Percentiles rank a stretch among this genome's conserved stretches.
Evolutionary conservation across 805 yeast genomes (phyloP).

Genomic region (Groenewaldozyma salmanticensis): DNA sequence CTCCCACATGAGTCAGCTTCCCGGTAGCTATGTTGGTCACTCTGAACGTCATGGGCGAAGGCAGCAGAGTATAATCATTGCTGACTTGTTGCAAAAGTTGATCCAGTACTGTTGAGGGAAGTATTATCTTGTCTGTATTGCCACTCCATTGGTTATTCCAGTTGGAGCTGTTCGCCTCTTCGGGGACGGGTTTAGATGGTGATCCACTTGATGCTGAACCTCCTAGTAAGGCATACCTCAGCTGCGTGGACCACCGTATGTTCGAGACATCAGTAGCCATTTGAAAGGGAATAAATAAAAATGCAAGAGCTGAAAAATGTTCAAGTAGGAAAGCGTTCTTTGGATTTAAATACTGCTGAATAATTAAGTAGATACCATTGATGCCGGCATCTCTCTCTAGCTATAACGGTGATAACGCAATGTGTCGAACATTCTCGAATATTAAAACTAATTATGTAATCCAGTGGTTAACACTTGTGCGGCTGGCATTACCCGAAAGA

Average conservation of each 20-base stretch:
- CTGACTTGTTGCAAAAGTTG: conserved; percentile 20
- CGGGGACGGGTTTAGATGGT: neutral
- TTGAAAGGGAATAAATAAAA: too few relatives aligned
- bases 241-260: conserved; percentile 4
- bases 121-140: conserved; percentile 25
- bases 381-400: too few relatives aligned
- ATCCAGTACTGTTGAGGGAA: conserved; percentile 26
- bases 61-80: conserved; percentile 8
- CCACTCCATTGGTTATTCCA: neutral
- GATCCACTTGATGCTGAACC: neutral
- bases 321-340: too few relatives aligned
- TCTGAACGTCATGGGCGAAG: conserved; percentile 33
- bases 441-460: too few relatives aligned
- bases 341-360: too few relatives aligned
- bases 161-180: too few relatives aligned
- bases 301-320: neutral
- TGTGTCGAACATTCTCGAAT: too few relatives aligned
- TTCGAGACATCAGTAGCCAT: conserved; percentile 3
- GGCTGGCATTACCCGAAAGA: too few relatives aligned
- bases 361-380: too few relatives aligned
- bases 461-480: too few relatives aligned
- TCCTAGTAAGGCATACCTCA: neutral
- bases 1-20: conserved; percentile 32
- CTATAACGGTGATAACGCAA: too few relatives aligned
- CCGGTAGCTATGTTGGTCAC: conserved; percentile 19